Base-by-base conservation (phyloP, 371 early-diverging fungal genomes). In the Saksenaea oblongispora region DNA sequence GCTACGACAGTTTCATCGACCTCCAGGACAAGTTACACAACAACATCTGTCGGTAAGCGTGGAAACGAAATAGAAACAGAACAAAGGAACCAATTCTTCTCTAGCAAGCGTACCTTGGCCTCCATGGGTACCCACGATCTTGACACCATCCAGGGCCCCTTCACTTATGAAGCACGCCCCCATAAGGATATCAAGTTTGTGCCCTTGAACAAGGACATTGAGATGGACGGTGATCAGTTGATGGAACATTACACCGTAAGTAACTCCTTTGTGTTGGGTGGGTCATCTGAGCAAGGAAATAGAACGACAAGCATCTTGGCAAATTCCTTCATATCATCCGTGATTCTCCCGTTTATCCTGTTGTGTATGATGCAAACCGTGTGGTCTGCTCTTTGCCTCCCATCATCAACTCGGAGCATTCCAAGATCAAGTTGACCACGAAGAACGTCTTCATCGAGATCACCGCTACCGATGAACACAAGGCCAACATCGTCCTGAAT, bases 71-170 rank as follows among this genome's bases (percentile, higher is more conserved):
- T 17, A 61, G 47, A 63, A 41, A 35, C 26, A 35, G 59, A 14
- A 35, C 39, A 56, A 58, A 37, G 60, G n/a, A 17, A 35, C 3
- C 22, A 28, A 14, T n/a, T 57, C n/a, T 17, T 14, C n/a, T 58
- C 36, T 59, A 92, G 95, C 73, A 95, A 96, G 84, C 93, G 99
- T 72, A 91, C 93, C 2, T 80, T 99, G 62, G 99, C 97, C 15
- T 94, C 99, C 17, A 98, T 99, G 70, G 99, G 99, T 64, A 99
- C 99, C 11, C 99, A 99, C 69, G 99, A 99, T 77, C 84, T 99
- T 35, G 98, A 98, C 73, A 98, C 96, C 9, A 84, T 99, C 36
- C 73, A 91, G 64, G 95, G 93, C 4, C 98, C 98, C 7, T 95
- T 99, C 85, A 86, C 87, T n/a, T 99, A 99, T 73, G 95, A 94